Conservation (phyloP, 192 early-diverging fungal species). For the Coemansia sp. region DNA sequence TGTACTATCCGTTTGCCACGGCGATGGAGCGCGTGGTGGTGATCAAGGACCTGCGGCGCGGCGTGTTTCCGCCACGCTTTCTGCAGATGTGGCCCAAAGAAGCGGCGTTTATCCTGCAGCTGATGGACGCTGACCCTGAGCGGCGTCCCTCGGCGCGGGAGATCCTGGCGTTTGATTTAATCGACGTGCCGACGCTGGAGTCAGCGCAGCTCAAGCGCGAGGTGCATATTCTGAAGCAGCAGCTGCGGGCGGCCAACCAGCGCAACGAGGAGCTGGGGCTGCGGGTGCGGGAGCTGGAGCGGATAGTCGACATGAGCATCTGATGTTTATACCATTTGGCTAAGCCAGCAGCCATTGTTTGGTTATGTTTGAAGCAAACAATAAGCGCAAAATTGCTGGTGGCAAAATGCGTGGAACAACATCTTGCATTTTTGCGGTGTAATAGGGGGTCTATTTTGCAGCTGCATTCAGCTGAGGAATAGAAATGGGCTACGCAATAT, state of each 20-base stretch:
- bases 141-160: conserved; percentile 69
- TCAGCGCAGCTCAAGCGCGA: conserved; percentile 48
- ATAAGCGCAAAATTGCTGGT: background rate
- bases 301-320: conserved; percentile 42
- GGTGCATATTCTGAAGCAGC: conserved; percentile 40
- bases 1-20: conserved; percentile 85
- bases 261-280: conserved; percentile 51
- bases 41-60: conserved; percentile 68
- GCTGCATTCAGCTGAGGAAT: background rate
- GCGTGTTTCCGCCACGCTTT: conserved; percentile 76
- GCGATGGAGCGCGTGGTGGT: conserved; percentile 83
- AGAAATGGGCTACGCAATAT: too few relatives aligned
- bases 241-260: conserved; percentile 39
- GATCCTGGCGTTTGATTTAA: conserved; percentile 70
- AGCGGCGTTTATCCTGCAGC: conserved; percentile 78
- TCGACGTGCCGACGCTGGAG: conserved; percentile 55
- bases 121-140: conserved; percentile 75
- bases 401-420: background rate
- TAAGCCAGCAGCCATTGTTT: too few relatives aligned
- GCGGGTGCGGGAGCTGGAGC: conserved; percentile 44
- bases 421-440: background rate
- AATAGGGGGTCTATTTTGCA: too few relatives aligned
- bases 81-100: conserved; percentile 53
- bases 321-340: background rate
- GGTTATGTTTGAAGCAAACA: background rate